Base-by-base conservation (phyloP, 1,284 basidiomycete genomes). In the Cystobasidium slooffiae region DNA sequence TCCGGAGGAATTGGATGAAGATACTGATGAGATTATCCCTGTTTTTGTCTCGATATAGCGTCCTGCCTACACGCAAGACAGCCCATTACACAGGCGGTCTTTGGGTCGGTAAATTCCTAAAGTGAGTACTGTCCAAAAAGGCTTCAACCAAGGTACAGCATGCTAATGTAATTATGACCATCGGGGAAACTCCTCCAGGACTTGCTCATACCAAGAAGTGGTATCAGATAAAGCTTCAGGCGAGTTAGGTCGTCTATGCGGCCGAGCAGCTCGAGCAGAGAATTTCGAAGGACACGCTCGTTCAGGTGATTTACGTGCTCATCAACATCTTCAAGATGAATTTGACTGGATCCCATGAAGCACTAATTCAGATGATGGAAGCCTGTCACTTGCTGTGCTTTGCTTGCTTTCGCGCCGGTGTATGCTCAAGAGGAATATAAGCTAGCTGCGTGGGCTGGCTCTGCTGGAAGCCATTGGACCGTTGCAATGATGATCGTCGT, bases 31-130 rank as follows among this genome's bases (percentile, higher is more conserved):
- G 18, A 14, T 20, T 5, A 18, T 44, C 18, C 39, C 44, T 9
- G 24, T 20, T 47, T 58, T 18, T 7, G 22, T 22, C 43, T 49
- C 75, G 76, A 24, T 75, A 75, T 63, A 77, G 78, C 53, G 78
- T 78, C 18, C 61, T 78, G 10, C 78, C 78, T 9, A 78, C 78
- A 24, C 75, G 76, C 47, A 76, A 78, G 59, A 68, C 77, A 3
- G 75, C 78, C n/a, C 75, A 75, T n/a, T 78, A 75, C 73, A 78
- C 78, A 12, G 78, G 78, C 31, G 78, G 78, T 62, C 75, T 78
- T 10, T 78, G 78, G 64, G 77, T 78, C 37, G 77, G 77, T 24
- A 78, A 78, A 68, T 78, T 69, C 75, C 75, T 78, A 24, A 66
- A 70, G 61, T 63, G 31, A 49, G 61, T 37, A 2, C 14, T 22